Evolutionary conservation across 1,139 yeast genomes (phyloP).

Genomic region (Saccharomycopsis phalli): DNA sequence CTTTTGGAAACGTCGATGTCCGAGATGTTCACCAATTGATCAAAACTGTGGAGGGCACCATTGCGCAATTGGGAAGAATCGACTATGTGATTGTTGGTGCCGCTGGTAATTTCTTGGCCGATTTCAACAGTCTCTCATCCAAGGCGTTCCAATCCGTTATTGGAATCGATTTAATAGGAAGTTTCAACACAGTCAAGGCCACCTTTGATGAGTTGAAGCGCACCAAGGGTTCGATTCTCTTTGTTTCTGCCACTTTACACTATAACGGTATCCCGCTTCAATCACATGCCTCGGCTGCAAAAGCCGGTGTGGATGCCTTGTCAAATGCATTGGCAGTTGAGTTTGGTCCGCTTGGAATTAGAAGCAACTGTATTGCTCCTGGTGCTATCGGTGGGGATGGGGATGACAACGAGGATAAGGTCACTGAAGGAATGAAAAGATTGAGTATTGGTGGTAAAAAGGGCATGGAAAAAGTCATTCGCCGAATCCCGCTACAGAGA

Average conservation of each 20-base stretch:
- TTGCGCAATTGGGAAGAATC: constrained; percentile 56
- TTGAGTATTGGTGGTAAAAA: constrained; percentile 34
- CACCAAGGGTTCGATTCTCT: constrained; percentile 63
- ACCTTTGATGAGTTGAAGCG: constrained; percentile 53
- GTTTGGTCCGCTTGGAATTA: constrained; percentile 77
- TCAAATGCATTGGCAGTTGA: constrained; percentile 79
- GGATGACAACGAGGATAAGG: constrained; percentile 2
- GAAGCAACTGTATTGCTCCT: constrained; percentile 79
- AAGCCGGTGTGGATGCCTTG: constrained; percentile 87
- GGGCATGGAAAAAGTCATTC: constrained; percentile 27
- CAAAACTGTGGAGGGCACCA: constrained; percentile 56
- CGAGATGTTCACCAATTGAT: constrained; percentile 51
- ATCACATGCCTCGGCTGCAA: constrained; percentile 83
- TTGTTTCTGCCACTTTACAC: constrained; percentile 81
- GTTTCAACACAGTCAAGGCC: constrained; percentile 82
- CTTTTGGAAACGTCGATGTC: constrained; percentile 68
- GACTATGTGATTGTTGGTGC: constrained; percentile 92
- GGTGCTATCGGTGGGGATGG: constrained; percentile 19
- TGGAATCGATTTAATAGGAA: constrained; percentile 76
- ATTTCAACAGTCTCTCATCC: constrained; percentile 65
- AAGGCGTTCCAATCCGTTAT: constrained; percentile 85
- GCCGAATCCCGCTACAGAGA: constrained; percentile 66
- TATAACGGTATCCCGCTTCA: constrained; percentile 83
- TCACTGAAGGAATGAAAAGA: constrained; percentile 24
- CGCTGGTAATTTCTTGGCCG: constrained; percentile 84